Evolutionary conservation across 2,329 filamentous ascomycete species (phyloP), one percentile per base, ranked within the genome.

Genomic region (Apiospora rasikravindrae): DNA sequence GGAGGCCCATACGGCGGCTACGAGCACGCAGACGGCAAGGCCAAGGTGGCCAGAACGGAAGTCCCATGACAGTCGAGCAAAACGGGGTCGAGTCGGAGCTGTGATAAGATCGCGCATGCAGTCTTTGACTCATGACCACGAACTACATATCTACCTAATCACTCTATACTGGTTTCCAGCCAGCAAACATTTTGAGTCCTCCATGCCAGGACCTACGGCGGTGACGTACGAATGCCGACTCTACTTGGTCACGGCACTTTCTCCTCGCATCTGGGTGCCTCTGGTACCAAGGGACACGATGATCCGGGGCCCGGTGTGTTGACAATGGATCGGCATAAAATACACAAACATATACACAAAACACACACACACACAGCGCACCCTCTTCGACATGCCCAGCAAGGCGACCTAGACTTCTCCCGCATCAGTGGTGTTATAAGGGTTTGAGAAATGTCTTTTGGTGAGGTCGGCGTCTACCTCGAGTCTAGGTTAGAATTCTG

Each of bases 41-140:
- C 53, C 85, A 87, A 74, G 88, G 88, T 75, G 81, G 81, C 53
- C 85, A 87, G 73, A 89, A 88, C 75, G 88, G 87, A 49, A 90
- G 88, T 75, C 87, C 88, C 5, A 90, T 90, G 87, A 83, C 84
- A 4, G 74, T 88, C 69, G 89, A 89, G 74, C 82, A 87, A n/a
- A 89, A 89, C 73, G 88, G 87, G 70, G 88, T 84, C 71, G 88
- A 90, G 78, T 88, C 88, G 45, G 88, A 89, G 80, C 85, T 90
- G 70, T 86, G 67, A 69, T 49, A 24, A 37, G 67, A 47, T 69
- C 29, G 67, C 24, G 33, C 33, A 40, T n/a, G 33, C 57, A 64
- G 57, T 40, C 24, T 64, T 40, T 64, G 57, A 40, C 33, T 40
- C 57, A 64, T 37, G 22, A 64, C 33, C 57, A 40, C 57, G 57